Base-by-base conservation (phyloP, 2,329 filamentous ascomycete species). In the Acarospora socialis region DNA sequence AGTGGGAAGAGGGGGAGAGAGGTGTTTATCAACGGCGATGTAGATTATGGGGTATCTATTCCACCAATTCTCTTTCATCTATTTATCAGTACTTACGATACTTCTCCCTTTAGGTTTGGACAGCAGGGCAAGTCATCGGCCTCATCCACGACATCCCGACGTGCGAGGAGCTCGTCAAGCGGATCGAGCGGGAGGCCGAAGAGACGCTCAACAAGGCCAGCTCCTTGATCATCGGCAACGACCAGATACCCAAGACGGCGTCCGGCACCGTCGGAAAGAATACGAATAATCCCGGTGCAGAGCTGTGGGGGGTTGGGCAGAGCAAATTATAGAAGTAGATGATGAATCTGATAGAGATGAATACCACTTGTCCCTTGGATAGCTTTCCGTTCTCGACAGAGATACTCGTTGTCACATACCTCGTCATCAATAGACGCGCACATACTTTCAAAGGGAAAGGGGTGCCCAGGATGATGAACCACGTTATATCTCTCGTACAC, bases 111-210 rank as follows among this genome's bases (percentile, higher is more conserved):
- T 46, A 87, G 80, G 81, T 94, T 22, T 98, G 90, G 90, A 95
- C 90, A 13, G 84, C 87, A 6, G 90, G 90, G 7, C 87, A 94
- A 54, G 87, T 95, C 44, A 93, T 98, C 43, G 81, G 81, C 4
- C 54, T 90, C 34, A 90, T 90, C 40, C 73, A 87, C 45, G 81
- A 90, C 46, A 81, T 86, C 33, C 80, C 80, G 6, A 81, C 77
- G 0, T 87, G 81, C 49, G 68, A 68, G 28, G 73, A 60, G 1
- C 60, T 90, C 16, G 59, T 84, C 7, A 63, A 63, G 44, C 69
- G 81, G 35, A 86, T 90, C 45, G 80, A 86, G 61, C 74, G 65
- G 51, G 81, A 87, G 54, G 81, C 81, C 0, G 67, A 78, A 50
- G 65, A 70, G 35, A 65, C 77, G 3, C 59, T 86, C 40, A 66